Base-by-base conservation (phyloP, 495 filamentous ascomycete genomes). In the Xeromyces bisporus region DNA sequence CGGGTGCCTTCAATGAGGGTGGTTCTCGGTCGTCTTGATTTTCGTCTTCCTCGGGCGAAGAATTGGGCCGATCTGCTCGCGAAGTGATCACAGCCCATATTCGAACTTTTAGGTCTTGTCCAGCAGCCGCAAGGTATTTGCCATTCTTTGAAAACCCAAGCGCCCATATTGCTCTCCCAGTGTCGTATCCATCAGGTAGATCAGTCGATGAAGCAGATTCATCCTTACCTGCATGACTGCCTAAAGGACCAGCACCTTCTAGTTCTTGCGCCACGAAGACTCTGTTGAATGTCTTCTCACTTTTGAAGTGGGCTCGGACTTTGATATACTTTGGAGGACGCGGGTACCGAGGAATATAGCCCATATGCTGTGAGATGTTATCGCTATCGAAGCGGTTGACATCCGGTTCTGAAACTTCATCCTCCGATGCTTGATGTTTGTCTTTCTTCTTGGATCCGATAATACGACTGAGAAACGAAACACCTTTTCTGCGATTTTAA, bases 181-280 rank as follows among this genome's bases (percentile, higher is more conserved):
- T 45, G 6, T 34, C 11, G 21, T 51, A 53, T 15, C 53, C 46
- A 35, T 55, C 58, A 14, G 50, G 56, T 11, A 50, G 48, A 2
- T 50, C 53, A 11, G 55, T 40, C 1, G 50, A 41, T 0, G 50
- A 49, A 2, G 35, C 28, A 9, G 49, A 44, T 15, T 28, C 36
- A 18, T 49, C 46, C 26, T 50, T 50, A 28, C 53, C 47, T 32
- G 41, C 32, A 15, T 9, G 31, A 28, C 30, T 41, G 12, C 28
- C 43, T 29, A 29, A 27, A 25, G 28, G 25, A 18, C 37, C 49
- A 18, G 35, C 51, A 31, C 47, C 48, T 28, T 57, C 39, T 18
- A 99, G 55, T 44, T 94, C 80, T 55, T 99, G 89, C 0, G 89
- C 85, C 9, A 94, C 63, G 49, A 99, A 99, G 28, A 91, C 64